phyloP scores from a whole-genome alignment of 345 rosid genomes.

The Euphorbia tirucalli region DNA sequence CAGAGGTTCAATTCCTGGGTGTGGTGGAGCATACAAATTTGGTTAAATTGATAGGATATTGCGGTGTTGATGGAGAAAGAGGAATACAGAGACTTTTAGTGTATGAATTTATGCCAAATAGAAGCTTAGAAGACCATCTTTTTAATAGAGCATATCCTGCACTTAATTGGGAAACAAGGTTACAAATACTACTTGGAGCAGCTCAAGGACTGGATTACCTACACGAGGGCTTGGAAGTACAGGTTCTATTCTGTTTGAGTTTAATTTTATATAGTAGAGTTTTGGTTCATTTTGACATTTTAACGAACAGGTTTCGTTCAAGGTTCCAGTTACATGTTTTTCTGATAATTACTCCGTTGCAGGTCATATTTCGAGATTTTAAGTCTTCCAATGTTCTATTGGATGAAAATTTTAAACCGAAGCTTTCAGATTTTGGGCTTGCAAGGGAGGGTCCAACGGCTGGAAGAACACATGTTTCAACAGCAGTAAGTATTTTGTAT shows the following conservation, averaged over 20 bases:
- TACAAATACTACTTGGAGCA: conserved; percentile 67
- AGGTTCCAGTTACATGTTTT: neutral
- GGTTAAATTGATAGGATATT: conserved; percentile 83
- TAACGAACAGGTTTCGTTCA: neutral
- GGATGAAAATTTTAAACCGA: conserved; percentile 62
- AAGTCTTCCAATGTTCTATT: conserved; percentile 76
- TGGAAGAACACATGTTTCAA: conserved; percentile 80
- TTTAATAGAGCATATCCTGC: conserved; percentile 47
- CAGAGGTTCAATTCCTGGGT: conserved; percentile 85
- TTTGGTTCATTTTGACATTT: neutral
- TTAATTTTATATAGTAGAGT: too few relatives aligned
- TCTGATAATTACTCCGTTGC: too few relatives aligned
- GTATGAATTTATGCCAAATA: conserved; percentile 75
- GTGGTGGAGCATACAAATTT: conserved; percentile 77
- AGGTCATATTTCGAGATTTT: conserved; percentile 85
- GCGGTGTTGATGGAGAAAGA: conserved; percentile 63
- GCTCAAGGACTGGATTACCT: conserved; percentile 83
- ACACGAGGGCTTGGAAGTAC: conserved; percentile 71
- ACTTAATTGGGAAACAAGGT: conserved; percentile 69
- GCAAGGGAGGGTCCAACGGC: conserved; percentile 88
- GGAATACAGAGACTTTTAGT: conserved; percentile 79
- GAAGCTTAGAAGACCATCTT: conserved; percentile 90
- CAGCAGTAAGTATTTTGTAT: conserved; percentile 57
- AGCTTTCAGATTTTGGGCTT: conserved; percentile 88
- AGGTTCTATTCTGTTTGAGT: conserved; percentile 56